These are phyloP conservation scores for Wallacemonas sp. DNA, from an alignment of 208 protist genomes.

Conservation along the genomic window DNA sequence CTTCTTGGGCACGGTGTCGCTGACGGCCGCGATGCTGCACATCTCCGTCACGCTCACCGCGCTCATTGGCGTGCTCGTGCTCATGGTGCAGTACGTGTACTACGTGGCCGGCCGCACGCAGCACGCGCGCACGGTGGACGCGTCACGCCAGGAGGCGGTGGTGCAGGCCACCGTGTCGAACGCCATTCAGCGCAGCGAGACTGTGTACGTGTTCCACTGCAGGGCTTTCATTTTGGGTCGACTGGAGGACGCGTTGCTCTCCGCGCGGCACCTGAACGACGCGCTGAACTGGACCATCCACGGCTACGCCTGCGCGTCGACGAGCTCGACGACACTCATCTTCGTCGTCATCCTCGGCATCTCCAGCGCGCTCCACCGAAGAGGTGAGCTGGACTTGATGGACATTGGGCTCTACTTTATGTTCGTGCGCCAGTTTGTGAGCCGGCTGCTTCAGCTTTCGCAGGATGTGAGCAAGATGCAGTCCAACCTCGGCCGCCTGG, in stretches of 20 bases:
- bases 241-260: constrained; percentile 29
- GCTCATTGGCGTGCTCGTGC: constrained; percentile 43
- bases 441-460: constrained; percentile 37
- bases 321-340: constrained; percentile 55
- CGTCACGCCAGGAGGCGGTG: constrained; percentile 45
- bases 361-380: constrained; percentile 53
- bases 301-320: constrained; percentile 59
- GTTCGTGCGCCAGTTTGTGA: constrained; percentile 65
- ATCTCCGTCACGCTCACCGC: constrained; percentile 63
- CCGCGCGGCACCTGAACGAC: constrained; percentile 29
- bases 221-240: constrained; percentile 48
- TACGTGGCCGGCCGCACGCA: constrained; percentile 36
- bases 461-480: constrained; percentile 36
- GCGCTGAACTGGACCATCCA: constrained; percentile 59
- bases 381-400: constrained; percentile 49
- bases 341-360: constrained; percentile 68
- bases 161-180: constrained; percentile 61
- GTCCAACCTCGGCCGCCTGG: constrained; percentile 47
- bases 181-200: constrained; percentile 62
- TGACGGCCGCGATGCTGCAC: constrained; percentile 47
- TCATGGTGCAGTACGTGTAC: constrained; percentile 51
- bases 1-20: constrained; percentile 26
- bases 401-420: constrained; percentile 80
- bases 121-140: constrained; percentile 26
- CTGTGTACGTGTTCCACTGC: constrained; percentile 63